Evolutionary conservation across 179 eudicot genomes (phyloP), one percentile per base, ranked within the genome.

Genomic region (Nepenthes alata): DNA sequence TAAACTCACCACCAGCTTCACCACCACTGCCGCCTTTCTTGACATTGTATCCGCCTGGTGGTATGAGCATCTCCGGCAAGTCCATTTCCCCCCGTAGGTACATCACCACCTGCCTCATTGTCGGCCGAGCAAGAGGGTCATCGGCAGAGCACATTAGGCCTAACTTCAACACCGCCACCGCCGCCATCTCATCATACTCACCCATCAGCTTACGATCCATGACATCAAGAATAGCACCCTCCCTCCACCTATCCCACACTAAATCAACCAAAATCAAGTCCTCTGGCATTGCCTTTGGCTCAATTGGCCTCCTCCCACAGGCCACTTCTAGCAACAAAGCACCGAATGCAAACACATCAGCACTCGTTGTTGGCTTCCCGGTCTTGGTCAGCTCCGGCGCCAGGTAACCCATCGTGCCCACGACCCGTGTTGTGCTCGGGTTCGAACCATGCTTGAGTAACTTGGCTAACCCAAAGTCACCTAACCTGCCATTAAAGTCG

Each of bases 331-430:
- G 68, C 81, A 88, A 41, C 61, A 88, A 63, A n/a, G 87, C 89
- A 34, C 93, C 96, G 70, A 85, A 88, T 0, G 85, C 87, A 55
- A 74, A 88, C 62, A 85, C 87, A 53, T 88, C 96, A 0, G 96
- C 76, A 58, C 78, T 79, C 1, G 83, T 67, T 0, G 89, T 83
- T 3, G 93, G 83, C 84, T 80, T 85, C 2, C 96, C 96, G 0
- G 93, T 85, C 55, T 84, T 77, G 9, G 87, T 81, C 6, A 83
- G 75, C 76, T 88, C 96, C 0, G 96, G 89, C 14, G 96, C 93
- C 39, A 88, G 68, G 65, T 88, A 88, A 49, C 96, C 96, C 10
- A 88, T 73, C 15, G 96, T 88, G 13, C 96, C 96, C 60, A 85
- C 93, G 2, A 88, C 93, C 47, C 47, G 59, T 1, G 86, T 81